Evolutionary conservation across 1,284 basidiomycete species (phyloP).

Genomic region (Cryptococcus sp.): DNA sequence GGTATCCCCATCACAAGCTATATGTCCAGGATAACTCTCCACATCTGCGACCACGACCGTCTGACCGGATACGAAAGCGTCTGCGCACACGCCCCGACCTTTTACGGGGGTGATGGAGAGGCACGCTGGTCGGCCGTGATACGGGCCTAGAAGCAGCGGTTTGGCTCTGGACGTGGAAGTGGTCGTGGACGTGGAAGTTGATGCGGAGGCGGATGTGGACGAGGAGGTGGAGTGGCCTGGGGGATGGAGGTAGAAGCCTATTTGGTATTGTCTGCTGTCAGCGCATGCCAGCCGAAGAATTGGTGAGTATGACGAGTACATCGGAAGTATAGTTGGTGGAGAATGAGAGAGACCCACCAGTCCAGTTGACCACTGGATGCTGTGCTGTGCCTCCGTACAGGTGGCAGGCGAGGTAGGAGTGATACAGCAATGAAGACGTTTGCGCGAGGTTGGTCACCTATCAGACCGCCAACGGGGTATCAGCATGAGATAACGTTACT

Average conservation of each 20-base stretch:
- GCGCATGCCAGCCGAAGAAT: not conserved
- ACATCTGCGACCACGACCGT: slow-evolving; percentile 72
- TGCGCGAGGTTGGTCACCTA: slow-evolving; percentile 86
- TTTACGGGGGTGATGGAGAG: slow-evolving; percentile 68
- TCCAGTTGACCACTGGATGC: slow-evolving; percentile 78
- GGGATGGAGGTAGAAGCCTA: slow-evolving; percentile 79
- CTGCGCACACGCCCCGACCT: slow-evolving; percentile 76
- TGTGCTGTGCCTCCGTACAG: slow-evolving; percentile 63
- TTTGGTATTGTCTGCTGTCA: not conserved
- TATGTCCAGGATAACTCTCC: slow-evolving; percentile 78
- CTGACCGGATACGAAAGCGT: slow-evolving; percentile 63
- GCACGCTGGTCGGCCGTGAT: slow-evolving; percentile 85
- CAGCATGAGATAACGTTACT: slow-evolving; percentile 2
- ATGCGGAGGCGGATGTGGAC: too few relatives aligned
- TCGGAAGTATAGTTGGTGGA: not conserved
- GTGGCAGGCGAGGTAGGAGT: slow-evolving; percentile 65
- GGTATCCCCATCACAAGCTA: slow-evolving; percentile 83
- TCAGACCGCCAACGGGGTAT: not conserved
- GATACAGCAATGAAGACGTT: slow-evolving; percentile 74
- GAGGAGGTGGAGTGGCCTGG: slow-evolving; percentile 61
- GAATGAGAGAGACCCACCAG: slow-evolving; percentile 61
- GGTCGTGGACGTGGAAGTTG: not conserved
- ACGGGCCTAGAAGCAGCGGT: slow-evolving; percentile 72
- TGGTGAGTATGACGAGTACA: not conserved
- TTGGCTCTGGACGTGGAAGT: slow-evolving; percentile 1